A percentile compares a stretch with the other conserved stretches of the same genome.
phyloP scores from a whole-genome alignment of 2,329 filamentous ascomycete genomes.

The Trichophyton schoenleinii region DNA sequence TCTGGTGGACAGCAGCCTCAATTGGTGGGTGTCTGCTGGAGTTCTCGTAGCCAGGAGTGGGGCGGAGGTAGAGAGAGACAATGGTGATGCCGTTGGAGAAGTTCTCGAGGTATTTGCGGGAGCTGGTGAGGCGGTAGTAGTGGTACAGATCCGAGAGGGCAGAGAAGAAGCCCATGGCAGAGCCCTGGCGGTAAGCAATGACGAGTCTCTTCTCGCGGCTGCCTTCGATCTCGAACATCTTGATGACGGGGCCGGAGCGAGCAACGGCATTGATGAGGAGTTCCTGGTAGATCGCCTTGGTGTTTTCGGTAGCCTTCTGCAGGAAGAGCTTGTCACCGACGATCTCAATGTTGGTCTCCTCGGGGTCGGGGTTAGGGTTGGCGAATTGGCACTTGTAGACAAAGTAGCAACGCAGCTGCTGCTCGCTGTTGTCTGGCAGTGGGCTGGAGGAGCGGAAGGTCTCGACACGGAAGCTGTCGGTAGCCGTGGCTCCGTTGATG shows the following conservation, averaged over 20 bases:
- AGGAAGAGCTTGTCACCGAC: slow-evolving; percentile 90
- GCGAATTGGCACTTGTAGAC: slow-evolving; percentile 93
- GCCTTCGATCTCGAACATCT: slow-evolving; percentile 91
- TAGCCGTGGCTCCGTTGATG: slow-evolving; percentile 61
- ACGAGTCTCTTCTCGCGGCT: slow-evolving; percentile 87
- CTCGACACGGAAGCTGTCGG: slow-evolving; percentile 79
- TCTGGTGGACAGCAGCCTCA: slow-evolving; percentile 91
- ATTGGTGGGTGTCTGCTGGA: slow-evolving; percentile 58
- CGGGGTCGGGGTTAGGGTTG: slow-evolving; percentile 56
- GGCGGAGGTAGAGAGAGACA: slow-evolving; percentile 88
- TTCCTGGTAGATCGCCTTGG: slow-evolving; percentile 88
- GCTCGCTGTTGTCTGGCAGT: slow-evolving; percentile 60
- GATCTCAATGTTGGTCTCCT: slow-evolving; percentile 78
- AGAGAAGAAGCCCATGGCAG: slow-evolving; percentile 86
- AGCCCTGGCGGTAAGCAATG: slow-evolving; percentile 85
- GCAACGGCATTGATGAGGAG: slow-evolving; percentile 76
- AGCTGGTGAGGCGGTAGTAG: slow-evolving; percentile 94
- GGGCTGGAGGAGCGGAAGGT: slow-evolving; percentile 86
- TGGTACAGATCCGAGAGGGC: slow-evolving; percentile 93
- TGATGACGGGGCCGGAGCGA: slow-evolving; percentile 86
- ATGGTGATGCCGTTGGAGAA: slow-evolving; percentile 97
- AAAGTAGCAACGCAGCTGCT: slow-evolving; percentile 92
- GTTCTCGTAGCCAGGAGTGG: slow-evolving; percentile 48
- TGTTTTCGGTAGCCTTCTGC: slow-evolving; percentile 91
- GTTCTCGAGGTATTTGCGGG: slow-evolving; percentile 95